A percentile compares a stretch with the other conserved stretches of the same genome.
Conservation (phyloP, 257 asterid genomes). For the Solanum clarkiae region DNA sequence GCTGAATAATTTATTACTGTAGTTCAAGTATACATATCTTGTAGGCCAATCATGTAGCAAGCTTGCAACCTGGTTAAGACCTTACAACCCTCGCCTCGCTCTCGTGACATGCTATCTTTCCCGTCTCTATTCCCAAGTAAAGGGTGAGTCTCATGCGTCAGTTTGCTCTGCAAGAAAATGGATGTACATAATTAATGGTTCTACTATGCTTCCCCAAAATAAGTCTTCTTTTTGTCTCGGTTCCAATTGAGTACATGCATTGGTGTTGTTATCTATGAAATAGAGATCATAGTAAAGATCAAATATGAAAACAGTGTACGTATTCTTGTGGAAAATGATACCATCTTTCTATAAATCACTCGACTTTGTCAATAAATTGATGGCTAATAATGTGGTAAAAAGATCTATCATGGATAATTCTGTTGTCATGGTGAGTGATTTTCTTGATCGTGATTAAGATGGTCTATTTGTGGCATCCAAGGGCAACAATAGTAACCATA, state of each 20-base stretch:
- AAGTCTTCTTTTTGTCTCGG: too few relatives aligned
- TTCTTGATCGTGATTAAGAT: neutral
- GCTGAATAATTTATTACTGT: neutral
- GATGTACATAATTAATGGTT: too few relatives aligned
- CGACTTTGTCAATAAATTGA: neutral
- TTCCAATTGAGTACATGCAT: too few relatives aligned
- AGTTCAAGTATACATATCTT: neutral
- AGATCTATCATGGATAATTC: neutral
- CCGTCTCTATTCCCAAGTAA: too few relatives aligned
- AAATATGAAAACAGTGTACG: too few relatives aligned
- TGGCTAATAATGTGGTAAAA: neutral
- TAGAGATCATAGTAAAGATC: too few relatives aligned
- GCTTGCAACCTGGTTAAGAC: slow-evolving; percentile 24
- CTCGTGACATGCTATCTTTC: too few relatives aligned
- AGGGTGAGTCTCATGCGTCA: too few relatives aligned
- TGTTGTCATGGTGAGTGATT: neutral
- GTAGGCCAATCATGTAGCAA: slow-evolving; percentile 24
- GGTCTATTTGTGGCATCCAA: neutral
- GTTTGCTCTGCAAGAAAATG: too few relatives aligned
- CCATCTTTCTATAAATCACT: neutral
- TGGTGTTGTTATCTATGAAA: too few relatives aligned
- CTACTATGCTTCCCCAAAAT: too few relatives aligned
- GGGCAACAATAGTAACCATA: neutral
- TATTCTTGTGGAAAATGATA: too few relatives aligned
- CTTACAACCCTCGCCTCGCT: neutral